A percentile compares a stretch with the other conserved stretches of the same genome.
These are phyloP conservation scores for Vachellia collinsii DNA, from an alignment of 306 rosid species.

Conservation along the genomic window DNA sequence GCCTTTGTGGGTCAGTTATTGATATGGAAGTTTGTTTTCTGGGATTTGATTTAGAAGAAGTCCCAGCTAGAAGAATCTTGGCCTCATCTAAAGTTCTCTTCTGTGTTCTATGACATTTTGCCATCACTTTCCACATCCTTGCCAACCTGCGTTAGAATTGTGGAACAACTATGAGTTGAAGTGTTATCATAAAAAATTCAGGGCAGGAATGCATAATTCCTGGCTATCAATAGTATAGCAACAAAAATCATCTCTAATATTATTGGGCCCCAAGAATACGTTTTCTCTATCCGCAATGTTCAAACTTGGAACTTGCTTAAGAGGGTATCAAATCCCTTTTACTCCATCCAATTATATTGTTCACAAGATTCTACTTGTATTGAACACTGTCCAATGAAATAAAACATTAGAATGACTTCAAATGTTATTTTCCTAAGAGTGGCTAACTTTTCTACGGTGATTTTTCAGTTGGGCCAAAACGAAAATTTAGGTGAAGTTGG, in stretches of 20 bases:
- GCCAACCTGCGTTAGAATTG: slow-evolving; percentile 58
- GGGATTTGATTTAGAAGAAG: slow-evolving; percentile 53
- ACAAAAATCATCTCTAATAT: neutral
- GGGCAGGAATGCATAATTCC: neutral
- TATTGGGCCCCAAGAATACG: neutral
- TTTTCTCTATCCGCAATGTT: neutral
- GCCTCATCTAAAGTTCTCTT: slow-evolving; percentile 81
- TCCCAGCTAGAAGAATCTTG: slow-evolving; percentile 74
- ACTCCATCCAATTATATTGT: neutral
- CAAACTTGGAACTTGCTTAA: neutral
- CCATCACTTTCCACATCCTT: slow-evolving; percentile 98
- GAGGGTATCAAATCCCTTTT: neutral
- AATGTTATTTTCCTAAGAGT: neutral
- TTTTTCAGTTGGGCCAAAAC: neutral
- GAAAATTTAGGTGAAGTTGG: slow-evolving; percentile 2
- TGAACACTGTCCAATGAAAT: slow-evolving; percentile 15
- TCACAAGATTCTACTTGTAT: neutral
- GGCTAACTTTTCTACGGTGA: neutral
- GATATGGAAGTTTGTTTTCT: slow-evolving; percentile 56
- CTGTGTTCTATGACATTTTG: slow-evolving; percentile 81
- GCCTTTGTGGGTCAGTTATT: slow-evolving; percentile 55
- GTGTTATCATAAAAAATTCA: slow-evolving; percentile 1
- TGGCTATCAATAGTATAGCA: neutral
- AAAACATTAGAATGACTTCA: neutral
- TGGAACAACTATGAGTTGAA: slow-evolving; percentile 15